A percentile compares a stretch with the other conserved stretches of the same genome.
Evolutionary conservation across 192 early-diverging fungal genomes (phyloP).

Genomic region (Entophlyctis luteolus): DNA sequence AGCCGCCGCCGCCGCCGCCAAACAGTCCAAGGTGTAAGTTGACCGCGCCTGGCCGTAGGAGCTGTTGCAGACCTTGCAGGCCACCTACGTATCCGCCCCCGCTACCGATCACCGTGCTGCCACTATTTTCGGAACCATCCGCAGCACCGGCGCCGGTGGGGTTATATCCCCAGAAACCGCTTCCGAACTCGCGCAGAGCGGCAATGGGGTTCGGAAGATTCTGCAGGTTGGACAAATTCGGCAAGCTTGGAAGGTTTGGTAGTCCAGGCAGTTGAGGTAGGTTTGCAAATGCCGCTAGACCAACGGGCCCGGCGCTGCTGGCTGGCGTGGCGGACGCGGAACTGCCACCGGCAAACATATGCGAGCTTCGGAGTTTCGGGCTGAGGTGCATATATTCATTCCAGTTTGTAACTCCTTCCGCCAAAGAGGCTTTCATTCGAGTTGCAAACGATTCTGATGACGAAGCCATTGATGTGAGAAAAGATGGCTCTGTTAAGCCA

Average conservation of each 20-base stretch:
- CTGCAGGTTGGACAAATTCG: conserved; percentile 1
- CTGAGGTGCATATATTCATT: conserved; percentile 16
- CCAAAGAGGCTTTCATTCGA: background rate
- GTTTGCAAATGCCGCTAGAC: background rate
- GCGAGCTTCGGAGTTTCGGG: background rate
- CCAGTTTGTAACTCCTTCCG: conserved; percentile 1
- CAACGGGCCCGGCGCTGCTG: background rate
- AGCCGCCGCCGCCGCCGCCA: too few relatives aligned
- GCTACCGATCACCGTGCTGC: background rate
- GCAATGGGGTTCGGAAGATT: conserved; percentile 5
- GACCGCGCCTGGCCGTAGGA: too few relatives aligned
- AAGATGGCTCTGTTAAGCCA: too few relatives aligned
- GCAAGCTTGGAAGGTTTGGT: background rate
- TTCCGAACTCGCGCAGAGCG: background rate
- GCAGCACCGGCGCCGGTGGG: background rate
- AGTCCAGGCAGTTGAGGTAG: background rate
- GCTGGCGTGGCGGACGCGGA: background rate
- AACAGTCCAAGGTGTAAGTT: too few relatives aligned
- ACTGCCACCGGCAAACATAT: background rate
- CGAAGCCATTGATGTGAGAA: background rate
- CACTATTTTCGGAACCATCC: background rate
- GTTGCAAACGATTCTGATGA: background rate
- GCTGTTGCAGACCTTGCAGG: too few relatives aligned
- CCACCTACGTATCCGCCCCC: too few relatives aligned
- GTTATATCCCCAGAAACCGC: background rate